Evolutionary conservation across 1,284 basidiomycete genomes (phyloP), one percentile per base, ranked within the genome.

Genomic region (Termitomyces sp.): DNA sequence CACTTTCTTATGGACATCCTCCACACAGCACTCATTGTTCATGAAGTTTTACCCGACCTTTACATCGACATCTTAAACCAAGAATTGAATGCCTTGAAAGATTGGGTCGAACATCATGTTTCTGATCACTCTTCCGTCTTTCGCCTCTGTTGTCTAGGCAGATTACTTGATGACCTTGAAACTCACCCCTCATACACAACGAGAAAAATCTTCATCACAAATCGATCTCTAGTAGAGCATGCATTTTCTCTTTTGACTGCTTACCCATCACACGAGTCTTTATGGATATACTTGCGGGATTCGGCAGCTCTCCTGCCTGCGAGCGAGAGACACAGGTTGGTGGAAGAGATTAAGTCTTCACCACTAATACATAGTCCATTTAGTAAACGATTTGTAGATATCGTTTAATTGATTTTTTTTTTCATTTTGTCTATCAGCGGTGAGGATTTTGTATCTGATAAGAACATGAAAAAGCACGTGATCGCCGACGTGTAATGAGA

Each of bases 111-210:
- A 33, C 64, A 59, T 13, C 83, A 88, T 62, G 69, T 86, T 28
- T 81, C 82, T 17, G 86, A 88, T 64, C 79, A 83, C 63, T 82
- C 83, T 38, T 80, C 84, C 2, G 73, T 82, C 36, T 78, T 86
- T 60, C 79, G 80, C 55, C 64, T 80, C 36, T 73, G 72, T 58
- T 64, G 60, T n/a, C 52, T 82, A 6, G 55, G 64, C 19, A 53
- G 61, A 17, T 56, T 63, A 4, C 60, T 70, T 40, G 58, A 55
- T 40, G 54, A 51, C 50, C 48, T 62, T 21, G 38, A 54, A 33
- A 48, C 44, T 30, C n/a, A 40, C n/a, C 46, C 42, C 30, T 34
- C 43, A 21, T 1, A 12, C 15, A 15, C 46, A 31, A 34, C 3
- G 31, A 31, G 17, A 33, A n/a, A 33, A 9, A 44, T 17, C 31